Evolutionary conservation across 106 monocot species (phyloP).

Genomic region (Apostasia ramifera): DNA sequence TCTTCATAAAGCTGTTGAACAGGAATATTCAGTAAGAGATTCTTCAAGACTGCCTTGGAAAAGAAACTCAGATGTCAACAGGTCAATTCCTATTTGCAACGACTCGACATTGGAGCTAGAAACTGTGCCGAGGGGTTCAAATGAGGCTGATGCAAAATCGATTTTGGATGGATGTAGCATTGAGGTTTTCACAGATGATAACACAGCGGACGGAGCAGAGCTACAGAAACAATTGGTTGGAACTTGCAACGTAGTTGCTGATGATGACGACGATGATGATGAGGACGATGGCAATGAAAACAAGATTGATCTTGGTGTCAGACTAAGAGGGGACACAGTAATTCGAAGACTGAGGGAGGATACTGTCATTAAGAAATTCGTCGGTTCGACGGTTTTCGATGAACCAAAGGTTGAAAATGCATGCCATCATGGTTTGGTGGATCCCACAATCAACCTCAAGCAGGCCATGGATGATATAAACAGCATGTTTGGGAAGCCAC

Average conservation of each 20-base stretch:
- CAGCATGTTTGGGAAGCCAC: slow-evolving; percentile 78
- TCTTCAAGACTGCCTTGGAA: slow-evolving; percentile 54
- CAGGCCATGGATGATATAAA: slow-evolving; percentile 91
- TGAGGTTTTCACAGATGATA: slow-evolving; percentile 45
- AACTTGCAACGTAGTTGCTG: slow-evolving; percentile 39
- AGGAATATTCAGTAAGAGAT: slow-evolving; percentile 27
- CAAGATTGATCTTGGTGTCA: neutral
- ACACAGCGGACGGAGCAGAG: slow-evolving; percentile 8
- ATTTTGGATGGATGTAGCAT: slow-evolving; percentile 11
- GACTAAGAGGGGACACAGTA: slow-evolving; percentile 1
- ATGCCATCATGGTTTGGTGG: slow-evolving; percentile 83
- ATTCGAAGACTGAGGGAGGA: neutral
- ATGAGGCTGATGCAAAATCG: slow-evolving; percentile 15
- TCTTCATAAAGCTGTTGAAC: neutral
- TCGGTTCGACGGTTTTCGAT: slow-evolving; percentile 54
- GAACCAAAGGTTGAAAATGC: slow-evolving; percentile 76
- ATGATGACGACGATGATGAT: slow-evolving; percentile 28
- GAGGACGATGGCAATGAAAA: slow-evolving; percentile 16
- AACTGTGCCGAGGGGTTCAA: slow-evolving; percentile 24
- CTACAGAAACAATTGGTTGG: slow-evolving; percentile 38
- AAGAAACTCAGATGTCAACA: too few relatives aligned
- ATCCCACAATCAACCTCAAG: slow-evolving; percentile 88
- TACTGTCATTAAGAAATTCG: slow-evolving; percentile 59
- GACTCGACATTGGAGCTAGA: slow-evolving; percentile 22
- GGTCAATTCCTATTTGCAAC: too few relatives aligned